Conservation (phyloP, 2,329 filamentous ascomycete species). For the Penicillium sp. region DNA sequence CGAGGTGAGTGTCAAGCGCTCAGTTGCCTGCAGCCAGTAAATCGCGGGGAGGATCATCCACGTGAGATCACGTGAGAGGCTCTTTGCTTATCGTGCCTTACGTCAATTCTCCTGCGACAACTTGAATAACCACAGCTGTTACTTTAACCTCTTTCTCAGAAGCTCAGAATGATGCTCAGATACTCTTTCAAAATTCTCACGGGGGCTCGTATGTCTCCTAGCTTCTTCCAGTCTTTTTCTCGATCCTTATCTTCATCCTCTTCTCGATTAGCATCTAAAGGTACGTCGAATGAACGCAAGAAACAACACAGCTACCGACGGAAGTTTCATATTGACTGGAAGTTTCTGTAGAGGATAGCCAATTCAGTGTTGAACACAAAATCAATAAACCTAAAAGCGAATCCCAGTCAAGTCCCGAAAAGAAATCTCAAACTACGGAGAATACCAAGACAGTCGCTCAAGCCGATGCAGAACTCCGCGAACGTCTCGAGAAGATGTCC, state of each 20-base stretch:
- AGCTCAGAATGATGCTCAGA: not conserved
- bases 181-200: not conserved
- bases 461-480: constrained; percentile 63
- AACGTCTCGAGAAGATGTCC: constrained; percentile 64
- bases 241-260: constrained; percentile 7
- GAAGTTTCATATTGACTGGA: not conserved
- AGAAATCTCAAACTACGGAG: constrained; percentile 14
- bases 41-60: constrained; percentile 16
- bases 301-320: not conserved
- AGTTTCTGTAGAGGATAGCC: not conserved
- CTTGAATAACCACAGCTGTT: not conserved
- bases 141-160: not conserved
- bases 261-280: constrained; percentile 2
- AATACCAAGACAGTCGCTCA: constrained; percentile 59
- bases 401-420: constrained; percentile 1
- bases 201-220: not conserved
- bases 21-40: constrained; percentile 9
- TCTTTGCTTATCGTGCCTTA: constrained; percentile 10
- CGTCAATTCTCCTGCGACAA: constrained; percentile 5
- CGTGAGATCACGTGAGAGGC: constrained; percentile 10
- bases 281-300: not conserved
- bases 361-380: not conserved
- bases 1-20: constrained; percentile 12
- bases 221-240: not conserved
- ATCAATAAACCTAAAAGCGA: not conserved